Percentiles rank a stretch among this genome's conserved stretches.
phyloP scores from a whole-genome alignment of 2,329 filamentous ascomycete genomes.

The Paracorniculantispora psalliotae region DNA sequence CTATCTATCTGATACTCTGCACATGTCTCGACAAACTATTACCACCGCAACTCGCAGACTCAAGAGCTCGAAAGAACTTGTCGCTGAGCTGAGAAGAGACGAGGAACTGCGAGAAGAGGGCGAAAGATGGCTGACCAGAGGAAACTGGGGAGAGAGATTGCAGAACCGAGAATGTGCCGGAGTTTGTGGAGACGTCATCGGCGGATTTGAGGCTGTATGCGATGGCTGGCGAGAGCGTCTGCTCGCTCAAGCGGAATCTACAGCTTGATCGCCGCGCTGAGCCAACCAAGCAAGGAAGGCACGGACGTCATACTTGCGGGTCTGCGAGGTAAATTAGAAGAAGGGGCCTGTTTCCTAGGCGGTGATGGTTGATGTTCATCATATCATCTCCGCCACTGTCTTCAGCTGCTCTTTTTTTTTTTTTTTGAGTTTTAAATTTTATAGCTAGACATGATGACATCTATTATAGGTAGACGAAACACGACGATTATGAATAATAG shows the following conservation, averaged over 20 bases:
- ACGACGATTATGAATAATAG: neutral
- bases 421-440: neutral
- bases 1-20: slow-evolving; percentile 82
- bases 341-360: neutral
- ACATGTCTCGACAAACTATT: slow-evolving; percentile 89
- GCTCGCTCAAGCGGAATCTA: slow-evolving; percentile 57
- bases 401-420: neutral
- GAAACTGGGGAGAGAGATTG: slow-evolving; percentile 77
- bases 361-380: neutral
- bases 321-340: neutral
- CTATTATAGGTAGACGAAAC: neutral
- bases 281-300: neutral
- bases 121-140: slow-evolving; percentile 71
- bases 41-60: slow-evolving; percentile 75
- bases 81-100: slow-evolving; percentile 79
- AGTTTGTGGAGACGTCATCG: slow-evolving; percentile 82
- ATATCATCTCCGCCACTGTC: neutral
- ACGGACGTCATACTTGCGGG: neutral
- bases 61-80: slow-evolving; percentile 75
- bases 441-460: slow-evolving; percentile 7
- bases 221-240: slow-evolving; percentile 76
- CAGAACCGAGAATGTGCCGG: slow-evolving; percentile 73
- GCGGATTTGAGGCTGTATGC: slow-evolving; percentile 88
- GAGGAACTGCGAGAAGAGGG: slow-evolving; percentile 79
- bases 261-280: slow-evolving; percentile 25